A percentile compares a stretch with the other conserved stretches of the same genome.
Conservation (phyloP, 1,139 yeast species). For the Saccharomycopsis hybrid region DNA sequence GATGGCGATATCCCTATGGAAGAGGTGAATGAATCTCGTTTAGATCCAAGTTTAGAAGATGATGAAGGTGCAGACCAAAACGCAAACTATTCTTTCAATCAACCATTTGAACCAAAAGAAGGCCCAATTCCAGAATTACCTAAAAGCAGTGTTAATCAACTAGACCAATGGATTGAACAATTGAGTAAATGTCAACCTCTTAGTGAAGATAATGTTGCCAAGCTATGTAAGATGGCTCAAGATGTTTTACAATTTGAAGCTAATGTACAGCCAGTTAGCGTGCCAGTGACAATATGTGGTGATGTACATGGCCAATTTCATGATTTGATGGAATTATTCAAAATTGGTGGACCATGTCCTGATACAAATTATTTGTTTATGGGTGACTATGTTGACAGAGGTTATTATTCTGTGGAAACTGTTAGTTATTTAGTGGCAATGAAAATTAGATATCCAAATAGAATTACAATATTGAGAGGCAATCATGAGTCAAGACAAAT, state of each 20-base stretch:
- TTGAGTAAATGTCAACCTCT: conserved; percentile 75
- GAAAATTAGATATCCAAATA: conserved; percentile 80
- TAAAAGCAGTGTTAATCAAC: conserved; percentile 45
- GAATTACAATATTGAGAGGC: conserved; percentile 79
- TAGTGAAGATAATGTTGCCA: conserved; percentile 70
- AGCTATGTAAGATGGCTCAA: conserved; percentile 82
- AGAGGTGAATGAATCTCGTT: conserved; percentile 52
- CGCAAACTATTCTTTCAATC: conserved; percentile 17
- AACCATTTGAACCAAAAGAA: conserved; percentile 27
- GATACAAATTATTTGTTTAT: conserved; percentile 68
- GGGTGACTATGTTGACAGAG: conserved; percentile 93
- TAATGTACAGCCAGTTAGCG: conserved; percentile 87
- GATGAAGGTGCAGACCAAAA: conserved; percentile 22
- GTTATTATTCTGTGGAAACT: conserved; percentile 86
- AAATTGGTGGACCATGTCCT: conserved; percentile 73
- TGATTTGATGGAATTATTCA: conserved; percentile 65
- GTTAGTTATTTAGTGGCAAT: conserved; percentile 56
- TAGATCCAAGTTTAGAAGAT: conserved; percentile 31
- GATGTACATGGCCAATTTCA: conserved; percentile 83
- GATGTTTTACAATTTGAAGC: conserved; percentile 76
- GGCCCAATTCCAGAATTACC: conserved; percentile 34
- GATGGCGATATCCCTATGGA: conserved; percentile 70
- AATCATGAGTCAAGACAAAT: conserved; percentile 94
- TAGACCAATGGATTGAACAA: conserved; percentile 85
- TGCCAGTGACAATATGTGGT: conserved; percentile 83